Conservation (phyloP, 257 asterid species). For the Mitragyna speciosa region DNA sequence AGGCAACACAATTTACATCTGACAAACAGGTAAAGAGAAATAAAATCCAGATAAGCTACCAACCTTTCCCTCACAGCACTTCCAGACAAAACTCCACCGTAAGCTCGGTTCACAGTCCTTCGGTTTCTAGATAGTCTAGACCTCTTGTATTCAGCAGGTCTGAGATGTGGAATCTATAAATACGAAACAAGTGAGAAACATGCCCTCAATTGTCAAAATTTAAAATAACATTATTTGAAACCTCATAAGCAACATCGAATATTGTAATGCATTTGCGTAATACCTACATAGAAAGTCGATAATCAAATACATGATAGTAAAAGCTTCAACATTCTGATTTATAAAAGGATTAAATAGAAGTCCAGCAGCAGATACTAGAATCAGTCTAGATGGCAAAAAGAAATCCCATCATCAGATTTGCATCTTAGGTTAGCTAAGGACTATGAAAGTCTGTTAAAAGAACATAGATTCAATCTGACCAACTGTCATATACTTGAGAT, state of each 20-base stretch:
- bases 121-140: slow-evolving; percentile 68
- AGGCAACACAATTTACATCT: background rate
- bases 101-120: slow-evolving; percentile 76
- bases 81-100: slow-evolving; percentile 77
- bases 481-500: background rate
- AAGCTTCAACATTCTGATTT: background rate
- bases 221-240: background rate
- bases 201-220: background rate
- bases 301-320: background rate
- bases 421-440: background rate
- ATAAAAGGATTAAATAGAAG: background rate
- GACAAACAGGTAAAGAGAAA: background rate
- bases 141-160: slow-evolving; percentile 79
- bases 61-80: slow-evolving; percentile 80
- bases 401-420: background rate
- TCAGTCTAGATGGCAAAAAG: background rate
- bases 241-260: background rate
- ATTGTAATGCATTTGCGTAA: background rate
- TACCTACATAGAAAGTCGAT: background rate
- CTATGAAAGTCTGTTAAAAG: background rate
- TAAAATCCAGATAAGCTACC: background rate
- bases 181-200: background rate
- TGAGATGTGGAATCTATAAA: slow-evolving; percentile 73
- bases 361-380: background rate
- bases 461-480: background rate